Conservation (phyloP, 2,329 filamentous ascomycete genomes). For the Alternaria brassicicola region DNA sequence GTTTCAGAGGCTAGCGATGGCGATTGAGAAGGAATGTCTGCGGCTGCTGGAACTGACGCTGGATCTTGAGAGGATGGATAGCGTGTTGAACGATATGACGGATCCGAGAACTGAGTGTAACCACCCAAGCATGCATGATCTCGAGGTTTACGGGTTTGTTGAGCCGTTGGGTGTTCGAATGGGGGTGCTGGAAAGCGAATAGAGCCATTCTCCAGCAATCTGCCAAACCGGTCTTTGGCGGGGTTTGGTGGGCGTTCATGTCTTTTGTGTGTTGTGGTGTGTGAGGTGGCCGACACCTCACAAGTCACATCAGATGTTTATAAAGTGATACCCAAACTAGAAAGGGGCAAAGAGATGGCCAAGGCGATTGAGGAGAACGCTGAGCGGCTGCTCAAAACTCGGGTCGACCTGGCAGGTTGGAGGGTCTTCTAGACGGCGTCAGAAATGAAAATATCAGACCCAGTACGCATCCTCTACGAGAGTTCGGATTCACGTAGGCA, state of each 20-base stretch:
- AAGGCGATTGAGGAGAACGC: not conserved
- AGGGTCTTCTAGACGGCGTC: no score
- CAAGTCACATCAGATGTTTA: not conserved
- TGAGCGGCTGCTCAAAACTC: not conserved
- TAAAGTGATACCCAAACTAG: not conserved
- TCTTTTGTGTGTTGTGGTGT: no score
- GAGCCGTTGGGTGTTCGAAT: not conserved
- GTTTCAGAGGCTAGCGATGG: not conserved
- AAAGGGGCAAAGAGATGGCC: not conserved
- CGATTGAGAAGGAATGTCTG: not conserved
- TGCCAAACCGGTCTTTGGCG: not conserved
- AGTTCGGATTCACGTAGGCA: no score
- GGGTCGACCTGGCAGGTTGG: not conserved
- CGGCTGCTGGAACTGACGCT: not conserved
- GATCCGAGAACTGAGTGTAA: accelerated
- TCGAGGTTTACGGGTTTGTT: not conserved
- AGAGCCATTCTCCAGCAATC: no score
- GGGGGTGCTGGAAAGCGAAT: no score
- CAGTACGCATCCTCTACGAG: no score
- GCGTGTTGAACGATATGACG: not conserved
- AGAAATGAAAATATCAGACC: no score
- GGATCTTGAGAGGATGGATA: not conserved
- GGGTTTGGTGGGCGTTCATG: no score
- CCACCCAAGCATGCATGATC: not conserved
- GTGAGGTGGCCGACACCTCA: not conserved